Base-by-base conservation (phyloP, 257 asterid species). In the Solanum verrucosum region DNA sequence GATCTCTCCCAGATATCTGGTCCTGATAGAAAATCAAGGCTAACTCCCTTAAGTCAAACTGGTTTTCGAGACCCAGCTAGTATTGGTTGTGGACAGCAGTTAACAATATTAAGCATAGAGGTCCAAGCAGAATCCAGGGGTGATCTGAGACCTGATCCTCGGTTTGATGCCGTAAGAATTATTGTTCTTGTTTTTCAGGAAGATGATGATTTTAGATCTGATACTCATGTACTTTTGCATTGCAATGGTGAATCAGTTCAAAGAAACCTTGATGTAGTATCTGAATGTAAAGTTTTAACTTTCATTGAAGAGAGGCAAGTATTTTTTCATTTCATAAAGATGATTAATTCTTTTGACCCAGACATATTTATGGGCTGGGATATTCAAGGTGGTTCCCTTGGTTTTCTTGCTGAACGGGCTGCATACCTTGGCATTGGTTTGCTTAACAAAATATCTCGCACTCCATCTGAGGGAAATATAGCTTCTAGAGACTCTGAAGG, bases 321-420 rank as follows among this genome's bases (percentile, higher is more conserved):
- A 91, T 86, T 96, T 84, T 72, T 87, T 88, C 94, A 96, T 89
- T 94, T 97, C 87, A 89, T 86, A 79, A 94, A 92, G 90, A 89
- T 94, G 33, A 90, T 97, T 44, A 90, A 84, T 89, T 86, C 90
- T 90, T 89, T 87, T 89, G 98, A 97, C 87, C 99, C 99, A 6
- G 99, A 97, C 88, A 84, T 96, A 68, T 67, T 97, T 38, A 92
- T 97, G 96, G 99, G 99, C 87, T 96, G 99, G 99, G 99, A 97
- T 92, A 90, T 97, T 88, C 99, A 97, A 93, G 91, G 96, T 34
- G 94, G 97, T 87, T 97, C 99, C 93, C 96, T 97, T 90, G 99
- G 99, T 84, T 95, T 89, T 94, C 92, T 97, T 92, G 98, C 99
- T 49, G 98, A 97, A 93, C 93, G 99, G 96, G 98, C 98, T 92